Conservation (phyloP, 2,329 filamentous ascomycete species). For the Sordariomycetes sp. region DNA sequence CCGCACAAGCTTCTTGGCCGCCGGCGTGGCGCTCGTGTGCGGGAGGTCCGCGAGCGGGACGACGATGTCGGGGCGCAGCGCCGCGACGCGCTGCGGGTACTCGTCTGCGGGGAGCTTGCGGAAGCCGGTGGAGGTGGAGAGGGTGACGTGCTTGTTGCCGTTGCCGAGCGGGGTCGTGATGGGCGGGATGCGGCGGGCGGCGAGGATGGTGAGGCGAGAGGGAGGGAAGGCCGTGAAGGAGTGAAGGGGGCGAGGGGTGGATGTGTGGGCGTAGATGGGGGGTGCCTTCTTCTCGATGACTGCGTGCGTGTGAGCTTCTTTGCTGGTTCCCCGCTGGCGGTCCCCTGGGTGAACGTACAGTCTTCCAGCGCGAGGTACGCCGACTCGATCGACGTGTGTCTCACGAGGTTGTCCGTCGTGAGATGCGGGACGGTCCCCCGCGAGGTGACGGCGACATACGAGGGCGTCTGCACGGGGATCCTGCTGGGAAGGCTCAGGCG, state of each 20-base stretch:
- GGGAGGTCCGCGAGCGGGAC: slow-evolving; percentile 64
- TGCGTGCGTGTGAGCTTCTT: slow-evolving; percentile 12
- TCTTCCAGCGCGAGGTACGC: slow-evolving; percentile 83
- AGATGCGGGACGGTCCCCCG: slow-evolving; percentile 79
- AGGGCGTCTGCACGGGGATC: slow-evolving; percentile 64
- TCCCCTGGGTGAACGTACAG: slow-evolving; percentile 43
- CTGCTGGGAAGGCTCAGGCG: slow-evolving; percentile 48
- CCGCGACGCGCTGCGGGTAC: slow-evolving; percentile 51
- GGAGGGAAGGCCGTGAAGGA: slow-evolving; percentile 62
- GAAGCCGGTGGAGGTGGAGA: slow-evolving; percentile 83
- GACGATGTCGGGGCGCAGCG: slow-evolving; percentile 67
- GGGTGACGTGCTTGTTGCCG: slow-evolving; percentile 54
- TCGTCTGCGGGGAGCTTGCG: slow-evolving; percentile 52
- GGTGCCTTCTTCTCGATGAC: slow-evolving; percentile 41
- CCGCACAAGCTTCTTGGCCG: slow-evolving; percentile 61
- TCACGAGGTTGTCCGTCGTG: slow-evolving; percentile 67
- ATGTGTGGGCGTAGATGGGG: slow-evolving; percentile 28
- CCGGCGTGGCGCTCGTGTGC: slow-evolving; percentile 33
- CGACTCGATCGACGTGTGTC: slow-evolving; percentile 50
- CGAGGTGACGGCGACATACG: slow-evolving; percentile 68
- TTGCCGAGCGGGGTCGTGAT: slow-evolving; percentile 60
- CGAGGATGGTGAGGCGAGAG: slow-evolving; percentile 56
- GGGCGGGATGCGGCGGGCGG: slow-evolving; percentile 64
- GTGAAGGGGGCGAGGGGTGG: slow-evolving; percentile 41
- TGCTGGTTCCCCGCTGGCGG: too few relatives aligned